Evolutionary conservation across 2,329 filamentous ascomycete genomes (phyloP).

Genomic region (Ascochyta viciae-villosae): DNA sequence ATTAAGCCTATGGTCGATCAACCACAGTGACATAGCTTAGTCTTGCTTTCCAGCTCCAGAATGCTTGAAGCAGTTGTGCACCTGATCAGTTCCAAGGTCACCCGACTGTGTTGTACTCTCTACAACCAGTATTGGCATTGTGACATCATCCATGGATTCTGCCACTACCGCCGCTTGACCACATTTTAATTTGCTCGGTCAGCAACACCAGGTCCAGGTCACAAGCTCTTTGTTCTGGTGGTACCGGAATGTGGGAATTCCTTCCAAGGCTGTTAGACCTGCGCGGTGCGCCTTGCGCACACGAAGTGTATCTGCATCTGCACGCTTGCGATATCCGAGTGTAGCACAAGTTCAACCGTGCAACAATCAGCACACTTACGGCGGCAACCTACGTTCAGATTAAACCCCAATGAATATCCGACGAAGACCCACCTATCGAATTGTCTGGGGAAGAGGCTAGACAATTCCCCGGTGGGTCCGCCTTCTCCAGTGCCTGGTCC

Average conservation of each 20-base stretch:
- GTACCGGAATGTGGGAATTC: neutral
- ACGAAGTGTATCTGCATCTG: neutral
- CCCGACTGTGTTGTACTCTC: neutral
- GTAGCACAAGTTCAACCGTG: constrained; percentile 3
- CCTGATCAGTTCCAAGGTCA: constrained; percentile 1
- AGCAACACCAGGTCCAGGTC: neutral
- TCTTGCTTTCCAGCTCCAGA: neutral
- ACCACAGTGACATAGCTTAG: too few relatives aligned
- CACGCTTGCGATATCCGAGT: neutral
- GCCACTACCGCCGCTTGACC: neutral
- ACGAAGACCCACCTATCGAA: neutral
- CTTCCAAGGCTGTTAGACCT: neutral
- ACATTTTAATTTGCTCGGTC: neutral
- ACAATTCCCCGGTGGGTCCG: neutral
- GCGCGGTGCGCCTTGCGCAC: neutral
- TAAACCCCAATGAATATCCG: neutral
- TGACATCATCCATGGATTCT: neutral
- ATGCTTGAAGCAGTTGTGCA: neutral
- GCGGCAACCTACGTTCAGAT: neutral
- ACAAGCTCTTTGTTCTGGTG: neutral
- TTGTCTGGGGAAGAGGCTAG: neutral
- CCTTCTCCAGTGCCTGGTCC: neutral
- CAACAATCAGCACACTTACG: neutral
- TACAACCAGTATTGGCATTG: neutral
- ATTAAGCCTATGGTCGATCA: too few relatives aligned